phyloP scores from a whole-genome alignment of 768 basidiomycete species.

The Naganishia vaughanmartiniae region DNA sequence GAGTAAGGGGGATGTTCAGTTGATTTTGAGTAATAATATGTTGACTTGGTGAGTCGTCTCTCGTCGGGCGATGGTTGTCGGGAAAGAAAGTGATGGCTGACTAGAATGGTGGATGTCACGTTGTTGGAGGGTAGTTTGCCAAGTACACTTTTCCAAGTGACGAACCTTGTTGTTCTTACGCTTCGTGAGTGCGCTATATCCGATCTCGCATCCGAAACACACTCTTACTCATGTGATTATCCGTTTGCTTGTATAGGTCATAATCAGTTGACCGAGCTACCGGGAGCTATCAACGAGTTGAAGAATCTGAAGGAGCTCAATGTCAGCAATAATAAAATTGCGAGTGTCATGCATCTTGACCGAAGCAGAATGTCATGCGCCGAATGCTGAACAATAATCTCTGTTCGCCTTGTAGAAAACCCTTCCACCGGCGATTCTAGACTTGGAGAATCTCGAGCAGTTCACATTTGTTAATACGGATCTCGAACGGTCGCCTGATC shows the following conservation, averaged over 20 bases:
- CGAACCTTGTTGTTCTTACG: conserved; percentile 42
- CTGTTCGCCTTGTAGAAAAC: background rate
- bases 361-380: background rate
- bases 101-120: too few relatives aligned
- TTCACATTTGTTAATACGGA: conserved; percentile 32
- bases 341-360: background rate
- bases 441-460: conserved; percentile 36
- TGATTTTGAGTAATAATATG: conserved; percentile 19
- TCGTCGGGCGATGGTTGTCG: background rate
- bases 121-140: conserved; percentile 37
- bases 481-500: conserved; percentile 20
- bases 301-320: conserved; percentile 46
- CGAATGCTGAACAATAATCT: background rate
- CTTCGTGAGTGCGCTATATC: conserved; percentile 36
- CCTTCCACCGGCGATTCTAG: conserved; percentile 46
- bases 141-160: conserved; percentile 45
- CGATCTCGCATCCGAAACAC: background rate
- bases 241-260: conserved; percentile 31
- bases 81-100: background rate
- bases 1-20: conserved; percentile 19
- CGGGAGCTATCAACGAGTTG: conserved; percentile 46
- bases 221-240: background rate
- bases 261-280: conserved; percentile 42
- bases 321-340: conserved; percentile 45
- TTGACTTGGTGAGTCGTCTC: conserved; percentile 18